These are phyloP conservation scores for Pseudogymnoascus destructans DNA, from an alignment of 2,329 filamentous ascomycete genomes.

Conservation along the genomic window DNA sequence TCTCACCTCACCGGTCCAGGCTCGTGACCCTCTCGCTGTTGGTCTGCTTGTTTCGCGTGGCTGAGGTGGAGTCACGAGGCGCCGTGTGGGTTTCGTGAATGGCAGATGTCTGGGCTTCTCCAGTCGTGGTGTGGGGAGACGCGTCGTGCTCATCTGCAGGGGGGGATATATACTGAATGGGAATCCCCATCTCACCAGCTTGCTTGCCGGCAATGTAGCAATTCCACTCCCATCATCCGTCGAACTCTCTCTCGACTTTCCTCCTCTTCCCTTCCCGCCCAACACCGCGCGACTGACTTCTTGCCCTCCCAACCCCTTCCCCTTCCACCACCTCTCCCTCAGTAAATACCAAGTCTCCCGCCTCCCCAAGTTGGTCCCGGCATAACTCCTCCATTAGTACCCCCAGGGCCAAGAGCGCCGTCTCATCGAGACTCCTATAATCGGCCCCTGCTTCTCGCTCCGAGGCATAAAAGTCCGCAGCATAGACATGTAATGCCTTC, in stretches of 20 bases:
- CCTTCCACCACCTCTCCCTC: slow-evolving; percentile 33
- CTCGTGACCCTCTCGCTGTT: not conserved
- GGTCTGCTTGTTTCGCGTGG: not conserved
- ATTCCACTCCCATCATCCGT: not conserved
- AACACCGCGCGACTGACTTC: not conserved
- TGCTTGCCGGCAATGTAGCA: not conserved
- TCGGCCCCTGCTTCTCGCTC: slow-evolving; percentile 24
- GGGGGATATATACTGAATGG: not conserved
- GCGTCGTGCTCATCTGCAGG: not conserved
- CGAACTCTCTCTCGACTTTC: not conserved
- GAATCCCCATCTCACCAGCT: not conserved
- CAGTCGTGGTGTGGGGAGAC: not conserved
- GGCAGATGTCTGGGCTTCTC: not conserved
- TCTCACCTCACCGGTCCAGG: not conserved
- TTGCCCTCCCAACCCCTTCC: not conserved
- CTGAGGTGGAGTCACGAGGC: not conserved
- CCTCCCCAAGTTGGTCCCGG: slow-evolving; percentile 45
- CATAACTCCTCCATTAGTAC: slow-evolving; percentile 62
- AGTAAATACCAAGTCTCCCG: slow-evolving; percentile 59
- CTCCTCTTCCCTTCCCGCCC: not conserved
- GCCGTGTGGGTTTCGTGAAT: not conserved
- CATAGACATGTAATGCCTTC: slow-evolving; percentile 54
- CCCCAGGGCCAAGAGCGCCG: slow-evolving; percentile 61
- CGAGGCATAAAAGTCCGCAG: slow-evolving; percentile 48
- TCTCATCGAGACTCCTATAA: slow-evolving; percentile 60